A percentile compares a stretch with the other conserved stretches of the same genome.
Conservation (phyloP, 805 yeast genomes). For the Yamadazyma takamatsuzukensis region DNA sequence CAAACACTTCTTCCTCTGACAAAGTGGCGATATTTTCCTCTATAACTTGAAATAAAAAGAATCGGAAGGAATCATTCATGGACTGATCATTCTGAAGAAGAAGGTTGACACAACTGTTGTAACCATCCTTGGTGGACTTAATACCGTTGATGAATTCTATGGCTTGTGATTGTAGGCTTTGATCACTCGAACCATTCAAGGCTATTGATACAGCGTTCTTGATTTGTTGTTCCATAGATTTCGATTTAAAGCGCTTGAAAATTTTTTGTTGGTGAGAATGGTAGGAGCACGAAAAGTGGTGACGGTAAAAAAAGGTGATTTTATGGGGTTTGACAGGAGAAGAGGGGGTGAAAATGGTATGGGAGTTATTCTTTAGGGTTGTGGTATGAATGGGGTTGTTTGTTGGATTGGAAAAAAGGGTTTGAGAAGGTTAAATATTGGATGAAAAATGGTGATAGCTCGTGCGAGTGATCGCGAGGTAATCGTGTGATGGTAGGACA, state of each 20-base stretch:
- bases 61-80: slow-evolving; percentile 55
- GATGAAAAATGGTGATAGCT: too few species aligned
- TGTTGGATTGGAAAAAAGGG: too few species aligned
- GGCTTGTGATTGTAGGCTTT: slow-evolving; percentile 54
- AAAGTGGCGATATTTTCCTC: slow-evolving; percentile 51
- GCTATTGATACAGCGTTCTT: slow-evolving; percentile 88
- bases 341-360: neutral
- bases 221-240: slow-evolving; percentile 54
- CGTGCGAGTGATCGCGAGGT: too few species aligned
- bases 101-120: slow-evolving; percentile 52
- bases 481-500: too few species aligned
- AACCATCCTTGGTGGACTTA: slow-evolving; percentile 53
- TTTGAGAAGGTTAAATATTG: too few species aligned
- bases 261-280: slow-evolving; percentile 1
- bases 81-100: slow-evolving; percentile 18
- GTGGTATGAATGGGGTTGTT: too few species aligned
- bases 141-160: slow-evolving; percentile 50
- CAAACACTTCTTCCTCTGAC: slow-evolving; percentile 40
- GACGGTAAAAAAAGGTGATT: neutral
- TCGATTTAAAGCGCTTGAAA: slow-evolving; percentile 3
- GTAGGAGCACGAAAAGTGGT: neutral
- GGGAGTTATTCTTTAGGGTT: too few species aligned
- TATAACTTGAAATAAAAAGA: slow-evolving; percentile 68
- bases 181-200: slow-evolving; percentile 63
- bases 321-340: neutral